Percentiles rank a stretch among this genome's conserved stretches.
Conservation (phyloP, 768 basidiomycete genomes). For the Boletus subparvulus region DNA sequence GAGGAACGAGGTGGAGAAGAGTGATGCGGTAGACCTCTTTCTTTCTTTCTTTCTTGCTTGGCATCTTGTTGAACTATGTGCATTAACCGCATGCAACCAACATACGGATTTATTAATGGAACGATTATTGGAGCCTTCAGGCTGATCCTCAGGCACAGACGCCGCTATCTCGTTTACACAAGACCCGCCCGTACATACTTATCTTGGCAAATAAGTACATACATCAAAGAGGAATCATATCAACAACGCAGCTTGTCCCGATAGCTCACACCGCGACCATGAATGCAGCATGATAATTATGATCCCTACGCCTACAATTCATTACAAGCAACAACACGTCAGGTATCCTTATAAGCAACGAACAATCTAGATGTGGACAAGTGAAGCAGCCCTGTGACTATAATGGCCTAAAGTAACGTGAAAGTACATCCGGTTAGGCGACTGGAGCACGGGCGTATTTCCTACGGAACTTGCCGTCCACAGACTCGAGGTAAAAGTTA, state of each 20-base stretch:
- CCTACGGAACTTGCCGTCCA: conserved; percentile 89
- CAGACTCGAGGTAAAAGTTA: conserved; percentile 85
- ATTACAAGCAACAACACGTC: conserved; percentile 12
- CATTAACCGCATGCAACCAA: too few species aligned
- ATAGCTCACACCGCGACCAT: background rate
- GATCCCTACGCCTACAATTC: background rate
- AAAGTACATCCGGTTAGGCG: conserved; percentile 16
- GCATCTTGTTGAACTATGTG: too few species aligned
- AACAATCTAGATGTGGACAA: conserved; percentile 14
- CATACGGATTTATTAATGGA: too few species aligned
- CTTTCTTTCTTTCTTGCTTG: too few species aligned
- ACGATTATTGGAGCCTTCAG: too few species aligned
- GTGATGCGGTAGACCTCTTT: too few species aligned
- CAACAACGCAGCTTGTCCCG: background rate
- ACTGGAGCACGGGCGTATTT: conserved; percentile 64
- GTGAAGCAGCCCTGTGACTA: background rate
- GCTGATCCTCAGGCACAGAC: background rate
- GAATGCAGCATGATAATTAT: conserved; percentile 1
- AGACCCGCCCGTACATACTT: background rate
- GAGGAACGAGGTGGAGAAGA: too few species aligned
- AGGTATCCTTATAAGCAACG: conserved; percentile 7
- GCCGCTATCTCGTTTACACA: background rate
- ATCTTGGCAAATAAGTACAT: background rate
- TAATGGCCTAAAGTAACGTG: background rate
- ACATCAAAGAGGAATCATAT: background rate